A percentile compares a stretch with the other conserved stretches of the same genome.
These are phyloP conservation scores for Zygnema cylindricum DNA, from an alignment of 139 green algal species.

Conservation along the genomic window DNA sequence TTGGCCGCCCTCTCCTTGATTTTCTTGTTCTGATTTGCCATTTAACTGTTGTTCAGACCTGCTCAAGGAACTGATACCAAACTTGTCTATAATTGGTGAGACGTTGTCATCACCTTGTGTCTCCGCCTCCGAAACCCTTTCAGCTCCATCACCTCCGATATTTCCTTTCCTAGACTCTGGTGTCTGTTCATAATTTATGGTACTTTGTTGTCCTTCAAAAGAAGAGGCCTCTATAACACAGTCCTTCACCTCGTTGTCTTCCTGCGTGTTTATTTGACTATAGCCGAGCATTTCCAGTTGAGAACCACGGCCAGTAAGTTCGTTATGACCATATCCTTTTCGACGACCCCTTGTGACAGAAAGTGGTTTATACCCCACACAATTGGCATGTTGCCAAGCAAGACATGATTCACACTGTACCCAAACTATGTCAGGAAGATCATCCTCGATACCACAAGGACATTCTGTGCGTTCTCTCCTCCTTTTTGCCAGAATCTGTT, in stretches of 20 bases:
- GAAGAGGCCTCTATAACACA: neutral
- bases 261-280: neutral
- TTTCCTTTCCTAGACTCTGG: too few species aligned
- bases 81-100: too few species aligned
- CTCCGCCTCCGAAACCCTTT: too few species aligned
- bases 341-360: neutral
- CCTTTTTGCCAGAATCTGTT: neutral
- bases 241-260: neutral
- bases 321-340: neutral
- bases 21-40: neutral
- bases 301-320: neutral
- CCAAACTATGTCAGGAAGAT: slow-evolving; percentile 24
- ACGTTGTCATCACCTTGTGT: too few species aligned
- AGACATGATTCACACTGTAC: slow-evolving; percentile 54
- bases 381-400: slow-evolving; percentile 54
- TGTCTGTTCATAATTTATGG: neutral
- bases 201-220: neutral
- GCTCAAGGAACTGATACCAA: too few species aligned
- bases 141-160: too few species aligned
- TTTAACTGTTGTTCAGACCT: too few species aligned
- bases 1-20: neutral
- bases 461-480: slow-evolving; percentile 44
- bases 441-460: slow-evolving; percentile 44
- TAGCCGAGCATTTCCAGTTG: neutral
- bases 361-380: slow-evolving; percentile 43